Evolutionary conservation across 495 filamentous ascomycete genomes (phyloP).

Genomic region (Jackrogersella multiformis): DNA sequence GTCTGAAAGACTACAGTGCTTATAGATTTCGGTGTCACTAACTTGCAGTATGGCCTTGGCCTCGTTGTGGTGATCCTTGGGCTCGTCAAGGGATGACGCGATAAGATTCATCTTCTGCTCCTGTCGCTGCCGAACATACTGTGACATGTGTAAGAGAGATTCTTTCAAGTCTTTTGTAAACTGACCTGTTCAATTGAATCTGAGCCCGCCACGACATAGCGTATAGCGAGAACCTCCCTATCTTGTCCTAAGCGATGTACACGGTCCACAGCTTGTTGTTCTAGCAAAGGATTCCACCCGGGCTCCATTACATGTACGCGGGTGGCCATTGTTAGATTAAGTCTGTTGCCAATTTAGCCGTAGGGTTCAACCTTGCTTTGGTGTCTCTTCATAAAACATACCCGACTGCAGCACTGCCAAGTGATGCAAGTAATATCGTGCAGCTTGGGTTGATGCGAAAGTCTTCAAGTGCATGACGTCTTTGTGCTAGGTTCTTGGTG

Average conservation of each 20-base stretch:
- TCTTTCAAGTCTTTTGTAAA: neutral
- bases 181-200: constrained; percentile 60
- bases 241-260: constrained; percentile 56
- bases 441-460: constrained; percentile 43
- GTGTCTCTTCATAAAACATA: constrained; percentile 37
- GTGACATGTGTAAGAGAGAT: neutral
- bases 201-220: constrained; percentile 43
- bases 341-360: constrained; percentile 32
- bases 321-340: constrained; percentile 57
- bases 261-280: constrained; percentile 57
- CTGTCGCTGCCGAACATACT: constrained; percentile 22
- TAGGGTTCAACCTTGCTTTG: neutral
- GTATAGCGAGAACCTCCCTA: constrained; percentile 50
- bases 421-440: constrained; percentile 57
- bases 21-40: neutral
- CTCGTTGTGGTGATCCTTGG: neutral
- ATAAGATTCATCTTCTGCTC: constrained; percentile 13
- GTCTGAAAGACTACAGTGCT: neutral
- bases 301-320: constrained; percentile 58
- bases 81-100: constrained; percentile 8
- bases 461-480: constrained; percentile 48
- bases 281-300: constrained; percentile 61
- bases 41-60: constrained; percentile 7
- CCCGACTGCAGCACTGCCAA: constrained; percentile 60
- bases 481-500: constrained; percentile 32